Evolutionary conservation across 176 grass and related monocot genomes (phyloP).

Genomic region (Musa schizocarpa): DNA sequence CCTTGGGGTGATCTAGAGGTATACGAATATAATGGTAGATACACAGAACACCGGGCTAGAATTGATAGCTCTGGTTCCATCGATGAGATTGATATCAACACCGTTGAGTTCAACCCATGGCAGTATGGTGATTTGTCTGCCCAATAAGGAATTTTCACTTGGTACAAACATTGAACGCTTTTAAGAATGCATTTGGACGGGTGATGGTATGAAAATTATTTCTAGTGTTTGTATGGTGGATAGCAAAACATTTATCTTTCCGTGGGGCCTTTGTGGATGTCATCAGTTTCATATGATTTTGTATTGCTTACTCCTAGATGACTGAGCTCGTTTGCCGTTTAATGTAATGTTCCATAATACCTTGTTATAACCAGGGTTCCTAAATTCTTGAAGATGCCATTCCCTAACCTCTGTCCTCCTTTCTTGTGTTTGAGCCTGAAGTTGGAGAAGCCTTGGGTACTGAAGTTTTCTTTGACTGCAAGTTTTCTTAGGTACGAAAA

Average conservation of each 20-base stretch:
- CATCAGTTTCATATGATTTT: not conserved
- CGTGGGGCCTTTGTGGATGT: not conserved
- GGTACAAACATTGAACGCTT: slow-evolving; percentile 10
- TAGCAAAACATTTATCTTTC: not conserved
- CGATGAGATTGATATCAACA: slow-evolving; percentile 29
- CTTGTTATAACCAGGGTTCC: too few species aligned
- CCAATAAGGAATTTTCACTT: slow-evolving; percentile 25
- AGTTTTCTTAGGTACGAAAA: too few species aligned
- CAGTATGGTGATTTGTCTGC: slow-evolving; percentile 47
- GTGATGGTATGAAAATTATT: not conserved
- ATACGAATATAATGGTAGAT: slow-evolving; percentile 82
- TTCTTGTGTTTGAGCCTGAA: too few species aligned
- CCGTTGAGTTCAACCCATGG: slow-evolving; percentile 80
- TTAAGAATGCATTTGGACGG: not conserved
- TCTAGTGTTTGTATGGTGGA: not conserved
- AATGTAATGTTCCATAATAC: too few species aligned
- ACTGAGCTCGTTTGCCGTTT: not conserved
- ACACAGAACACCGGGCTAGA: slow-evolving; percentile 46
- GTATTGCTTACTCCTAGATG: not conserved
- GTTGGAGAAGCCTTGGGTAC: too few species aligned
- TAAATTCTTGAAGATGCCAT: too few species aligned
- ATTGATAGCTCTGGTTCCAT: slow-evolving; percentile 35
- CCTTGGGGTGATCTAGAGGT: slow-evolving; percentile 92
- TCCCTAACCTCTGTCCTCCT: too few species aligned
- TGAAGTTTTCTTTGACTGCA: too few species aligned